Percentiles rank a stretch among this genome's conserved stretches.
phyloP scores from a whole-genome alignment of 257 asterid species.

The Capsicum rhomboideum region DNA sequence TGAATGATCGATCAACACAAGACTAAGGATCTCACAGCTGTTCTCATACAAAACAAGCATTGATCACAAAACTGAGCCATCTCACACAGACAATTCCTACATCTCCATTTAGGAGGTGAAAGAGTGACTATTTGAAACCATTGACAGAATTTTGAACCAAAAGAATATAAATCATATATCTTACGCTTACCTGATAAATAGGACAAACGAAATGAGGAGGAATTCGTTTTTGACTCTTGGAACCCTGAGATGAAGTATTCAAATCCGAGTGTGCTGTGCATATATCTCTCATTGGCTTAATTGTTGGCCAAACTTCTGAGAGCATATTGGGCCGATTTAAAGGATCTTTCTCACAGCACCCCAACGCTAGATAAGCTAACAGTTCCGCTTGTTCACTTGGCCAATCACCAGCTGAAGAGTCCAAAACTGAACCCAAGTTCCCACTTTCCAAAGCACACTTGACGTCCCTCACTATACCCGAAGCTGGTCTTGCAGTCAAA shows the following conservation, averaged over 20 bases:
- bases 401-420: slow-evolving; percentile 89
- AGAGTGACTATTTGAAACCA: background rate
- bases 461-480: slow-evolving; percentile 51
- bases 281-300: slow-evolving; percentile 51
- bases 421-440: slow-evolving; percentile 40
- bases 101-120: background rate
- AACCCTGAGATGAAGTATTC: slow-evolving; percentile 19
- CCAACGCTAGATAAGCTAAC: slow-evolving; percentile 55
- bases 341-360: slow-evolving; percentile 52
- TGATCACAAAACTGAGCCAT: background rate
- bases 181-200: slow-evolving; percentile 56
- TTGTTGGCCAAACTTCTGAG: slow-evolving; percentile 44
- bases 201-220: slow-evolving; percentile 91
- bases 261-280: slow-evolving; percentile 21
- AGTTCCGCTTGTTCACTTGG: slow-evolving; percentile 38
- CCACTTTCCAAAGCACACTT: slow-evolving; percentile 61
- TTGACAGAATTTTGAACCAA: background rate
- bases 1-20: background rate
- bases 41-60: background rate
- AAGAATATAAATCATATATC: background rate
- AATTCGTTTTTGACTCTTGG: slow-evolving; percentile 38
- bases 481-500: slow-evolving; percentile 59
- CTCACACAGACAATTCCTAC: background rate
- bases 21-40: background rate
- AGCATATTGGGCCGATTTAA: slow-evolving; percentile 53